These are phyloP conservation scores for Claviceps sp. DNA, from an alignment of 2,329 filamentous ascomycete genomes.

Conservation along the genomic window DNA sequence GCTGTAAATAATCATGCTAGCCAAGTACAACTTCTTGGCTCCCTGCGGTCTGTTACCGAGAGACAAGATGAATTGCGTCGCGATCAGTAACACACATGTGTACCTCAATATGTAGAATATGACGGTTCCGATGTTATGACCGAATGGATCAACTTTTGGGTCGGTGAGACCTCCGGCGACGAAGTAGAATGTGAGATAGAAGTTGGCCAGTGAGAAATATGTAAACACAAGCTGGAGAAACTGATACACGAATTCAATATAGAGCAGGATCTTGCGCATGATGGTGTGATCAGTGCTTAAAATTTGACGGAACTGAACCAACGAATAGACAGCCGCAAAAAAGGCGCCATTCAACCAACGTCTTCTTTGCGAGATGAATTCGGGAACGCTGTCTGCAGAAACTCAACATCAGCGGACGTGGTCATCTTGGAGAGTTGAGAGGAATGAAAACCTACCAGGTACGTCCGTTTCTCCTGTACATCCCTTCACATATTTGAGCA, in stretches of 20 bases:
- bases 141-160: slow-evolving; percentile 72
- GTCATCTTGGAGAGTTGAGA: background rate
- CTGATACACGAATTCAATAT: slow-evolving; percentile 93
- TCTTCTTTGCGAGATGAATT: slow-evolving; percentile 92
- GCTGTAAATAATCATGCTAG: slow-evolving; percentile 77
- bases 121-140: slow-evolving; percentile 67
- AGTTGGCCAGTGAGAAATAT: slow-evolving; percentile 96
- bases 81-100: slow-evolving; percentile 73
- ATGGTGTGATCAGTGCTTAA: slow-evolving; percentile 88
- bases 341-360: slow-evolving; percentile 98
- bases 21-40: slow-evolving; percentile 78
- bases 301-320: slow-evolving; percentile 88
- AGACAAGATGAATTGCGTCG: slow-evolving; percentile 88
- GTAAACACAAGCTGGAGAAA: slow-evolving; percentile 88
- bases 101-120: slow-evolving; percentile 85
- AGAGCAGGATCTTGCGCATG: slow-evolving; percentile 76
- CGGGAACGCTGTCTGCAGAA: slow-evolving; percentile 65
- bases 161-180: slow-evolving; percentile 83
- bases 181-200: slow-evolving; percentile 98
- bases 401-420: slow-evolving; percentile 13
- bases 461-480: slow-evolving; percentile 97
- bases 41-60: slow-evolving; percentile 95
- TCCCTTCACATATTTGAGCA: slow-evolving; percentile 93
- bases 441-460: slow-evolving; percentile 51
- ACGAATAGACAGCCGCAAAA: slow-evolving; percentile 94